A percentile compares a stretch with the other conserved stretches of the same genome.
phyloP scores from a whole-genome alignment of 2,329 filamentous ascomycete genomes.

The Westerdykella ornata region DNA sequence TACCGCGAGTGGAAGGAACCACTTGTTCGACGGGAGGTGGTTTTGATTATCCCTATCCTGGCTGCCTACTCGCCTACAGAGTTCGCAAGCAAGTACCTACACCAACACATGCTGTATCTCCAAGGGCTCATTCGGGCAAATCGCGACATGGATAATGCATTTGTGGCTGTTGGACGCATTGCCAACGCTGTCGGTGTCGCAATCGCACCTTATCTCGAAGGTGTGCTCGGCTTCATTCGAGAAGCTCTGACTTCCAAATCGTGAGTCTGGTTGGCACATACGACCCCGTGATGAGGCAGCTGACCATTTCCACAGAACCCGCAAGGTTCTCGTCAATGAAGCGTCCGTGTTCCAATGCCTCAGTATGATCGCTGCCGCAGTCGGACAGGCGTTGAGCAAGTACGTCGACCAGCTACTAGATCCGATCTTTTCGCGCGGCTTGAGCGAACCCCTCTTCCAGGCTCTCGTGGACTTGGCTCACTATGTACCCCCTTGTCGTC shows the following conservation, averaged over 20 bases:
- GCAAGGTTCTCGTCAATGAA: conserved; percentile 52
- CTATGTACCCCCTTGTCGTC: conserved; percentile 91
- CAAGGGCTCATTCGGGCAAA: conserved; percentile 91
- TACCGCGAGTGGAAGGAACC: conserved; percentile 89
- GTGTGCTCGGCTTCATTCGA: conserved; percentile 85
- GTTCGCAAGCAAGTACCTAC: conserved; percentile 79
- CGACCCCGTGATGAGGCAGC: conserved; percentile 20
- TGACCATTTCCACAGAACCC: conserved; percentile 37
- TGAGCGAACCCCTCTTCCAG: conserved; percentile 89
- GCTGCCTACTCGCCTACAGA: conserved; percentile 88
- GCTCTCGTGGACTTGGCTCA: conserved; percentile 98
- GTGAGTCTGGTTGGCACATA: conserved; percentile 28
- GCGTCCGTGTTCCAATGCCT: conserved; percentile 93
- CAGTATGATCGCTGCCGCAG: conserved; percentile 89
- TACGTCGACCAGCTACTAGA: conserved; percentile 95
- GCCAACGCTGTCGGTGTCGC: conserved; percentile 93
- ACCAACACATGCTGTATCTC: conserved; percentile 95
- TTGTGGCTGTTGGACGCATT: conserved; percentile 91
- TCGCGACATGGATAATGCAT: conserved; percentile 83
- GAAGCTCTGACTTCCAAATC: conserved; percentile 82
- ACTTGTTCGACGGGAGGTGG: conserved; percentile 81
- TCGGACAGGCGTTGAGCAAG: conserved; percentile 94
- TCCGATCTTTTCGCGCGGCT: conserved; percentile 91
- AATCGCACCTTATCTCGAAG: conserved; percentile 90
- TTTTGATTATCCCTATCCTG: conserved; percentile 83